Percentiles rank a stretch among this genome's conserved stretches.
Conservation (phyloP, 2,329 filamentous ascomycete species). For the Phaeomoniella chlamydospora region DNA sequence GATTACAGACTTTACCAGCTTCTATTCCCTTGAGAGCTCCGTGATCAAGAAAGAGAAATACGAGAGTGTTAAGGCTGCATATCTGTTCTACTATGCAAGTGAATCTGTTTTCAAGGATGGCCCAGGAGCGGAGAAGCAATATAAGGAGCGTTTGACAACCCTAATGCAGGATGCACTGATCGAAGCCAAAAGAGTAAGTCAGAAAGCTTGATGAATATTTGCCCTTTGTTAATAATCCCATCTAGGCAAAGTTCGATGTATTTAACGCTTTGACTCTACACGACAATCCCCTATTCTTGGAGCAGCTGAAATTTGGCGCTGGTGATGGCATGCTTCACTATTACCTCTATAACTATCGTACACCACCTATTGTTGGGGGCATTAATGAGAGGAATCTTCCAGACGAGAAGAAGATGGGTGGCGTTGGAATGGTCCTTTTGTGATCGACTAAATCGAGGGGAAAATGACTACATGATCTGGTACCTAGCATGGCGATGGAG, state of each 20-base stretch:
- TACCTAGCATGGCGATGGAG: too few species aligned
- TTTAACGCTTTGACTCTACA: conserved; percentile 91
- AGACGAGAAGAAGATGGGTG: conserved; percentile 65
- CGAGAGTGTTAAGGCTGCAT: conserved; percentile 71
- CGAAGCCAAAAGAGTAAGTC: conserved; percentile 57
- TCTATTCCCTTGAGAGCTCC: conserved; percentile 87
- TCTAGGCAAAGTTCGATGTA: conserved; percentile 67
- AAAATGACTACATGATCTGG: neutral
- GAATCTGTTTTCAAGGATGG: conserved; percentile 53
- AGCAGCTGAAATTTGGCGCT: conserved; percentile 85
- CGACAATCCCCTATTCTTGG: conserved; percentile 87
- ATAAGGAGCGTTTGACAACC: conserved; percentile 67
- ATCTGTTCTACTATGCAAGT: conserved; percentile 93
- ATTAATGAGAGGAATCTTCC: conserved; percentile 66
- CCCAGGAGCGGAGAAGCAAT: conserved; percentile 32
- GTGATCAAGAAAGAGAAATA: conserved; percentile 73
- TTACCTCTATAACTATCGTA: conserved; percentile 95
- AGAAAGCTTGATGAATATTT: neutral
- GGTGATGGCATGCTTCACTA: conserved; percentile 93
- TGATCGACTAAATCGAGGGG: conserved; percentile 17
- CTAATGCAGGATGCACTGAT: conserved; percentile 78
- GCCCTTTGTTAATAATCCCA: conserved; percentile 15
- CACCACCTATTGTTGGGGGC: conserved; percentile 70
- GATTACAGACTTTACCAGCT: conserved; percentile 94
- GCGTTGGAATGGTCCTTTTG: conserved; percentile 79